These are phyloP conservation scores for Xerocomus nothofagi DNA, from an alignment of 1,284 basidiomycete species.

Conservation along the genomic window DNA sequence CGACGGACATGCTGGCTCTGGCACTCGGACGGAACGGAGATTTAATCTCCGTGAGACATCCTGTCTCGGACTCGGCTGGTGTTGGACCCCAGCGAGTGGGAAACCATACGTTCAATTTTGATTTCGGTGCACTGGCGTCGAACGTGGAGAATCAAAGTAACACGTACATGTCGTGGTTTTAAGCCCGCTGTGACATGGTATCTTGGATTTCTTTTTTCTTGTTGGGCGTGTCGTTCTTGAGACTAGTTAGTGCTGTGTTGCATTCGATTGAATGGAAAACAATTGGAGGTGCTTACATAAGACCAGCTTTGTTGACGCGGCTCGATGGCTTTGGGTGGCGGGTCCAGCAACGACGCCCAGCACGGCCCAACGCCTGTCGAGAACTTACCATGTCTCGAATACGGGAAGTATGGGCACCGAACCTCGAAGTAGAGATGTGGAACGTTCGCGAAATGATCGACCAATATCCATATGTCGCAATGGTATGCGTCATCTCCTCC, in stretches of 20 bases:
- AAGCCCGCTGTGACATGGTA: constrained; percentile 1
- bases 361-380: constrained; percentile 5
- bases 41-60: constrained; percentile 21
- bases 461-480: constrained; percentile 91
- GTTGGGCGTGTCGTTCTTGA: constrained; percentile 16
- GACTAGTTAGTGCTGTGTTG: neutral
- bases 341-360: constrained; percentile 21
- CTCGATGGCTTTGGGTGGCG: constrained; percentile 15
- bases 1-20: constrained; percentile 34
- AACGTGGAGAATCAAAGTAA: constrained; percentile 36
- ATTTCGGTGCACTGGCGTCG: constrained; percentile 35
- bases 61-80: constrained; percentile 20
- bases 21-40: constrained; percentile 33
- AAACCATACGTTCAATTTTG: constrained; percentile 38
- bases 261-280: neutral
- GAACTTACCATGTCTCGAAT: constrained; percentile 60
- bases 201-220: constrained; percentile 15
- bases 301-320: constrained; percentile 18
- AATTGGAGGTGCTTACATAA: constrained; percentile 31
- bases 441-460: constrained; percentile 86
- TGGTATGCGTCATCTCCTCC: constrained; percentile 58
- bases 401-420: constrained; percentile 93
- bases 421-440: constrained; percentile 91
- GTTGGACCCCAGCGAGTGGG: constrained; percentile 33
- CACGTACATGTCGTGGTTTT: constrained; percentile 39